These are phyloP conservation scores for Periglandula ipomoeae DNA, from an alignment of 2,329 filamentous ascomycete genomes.

Conservation along the genomic window DNA sequence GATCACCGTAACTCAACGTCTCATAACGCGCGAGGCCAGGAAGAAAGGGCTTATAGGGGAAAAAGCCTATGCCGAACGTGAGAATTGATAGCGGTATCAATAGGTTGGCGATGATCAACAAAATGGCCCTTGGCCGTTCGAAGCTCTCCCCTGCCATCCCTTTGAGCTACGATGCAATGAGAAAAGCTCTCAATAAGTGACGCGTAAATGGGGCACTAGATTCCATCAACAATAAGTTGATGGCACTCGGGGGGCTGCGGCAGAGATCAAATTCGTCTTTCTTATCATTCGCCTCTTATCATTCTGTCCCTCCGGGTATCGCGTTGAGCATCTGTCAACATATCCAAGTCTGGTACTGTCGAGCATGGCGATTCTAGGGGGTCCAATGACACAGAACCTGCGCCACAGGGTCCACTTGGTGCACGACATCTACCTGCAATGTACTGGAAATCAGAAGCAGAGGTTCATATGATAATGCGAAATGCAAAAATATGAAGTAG, in stretches of 20 bases:
- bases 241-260: not conserved
- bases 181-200: not conserved
- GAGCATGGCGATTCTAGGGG: not conserved
- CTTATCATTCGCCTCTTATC: not conserved
- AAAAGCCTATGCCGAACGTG: conserved; percentile 84
- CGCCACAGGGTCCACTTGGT: not conserved
- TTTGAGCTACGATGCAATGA: not conserved
- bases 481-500: not conserved
- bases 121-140: conserved; percentile 23
- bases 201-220: not conserved
- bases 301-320: not conserved
- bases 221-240: not conserved
- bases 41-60: conserved; percentile 92
- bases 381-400: not conserved
- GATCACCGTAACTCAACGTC: conserved; percentile 41
- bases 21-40: conserved; percentile 70
- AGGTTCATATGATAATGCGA: too few relatives aligned
- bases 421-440: too few relatives aligned
- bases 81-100: conserved; percentile 66
- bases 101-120: conserved; percentile 62
- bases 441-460: too few relatives aligned
- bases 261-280: not conserved
- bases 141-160: conserved; percentile 18
- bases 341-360: not conserved
- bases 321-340: not conserved